Percentiles rank a stretch among this genome's conserved stretches.
Evolutionary conservation across 2,329 filamentous ascomycete genomes (phyloP).

Genomic region (Aspergillus sp.): DNA sequence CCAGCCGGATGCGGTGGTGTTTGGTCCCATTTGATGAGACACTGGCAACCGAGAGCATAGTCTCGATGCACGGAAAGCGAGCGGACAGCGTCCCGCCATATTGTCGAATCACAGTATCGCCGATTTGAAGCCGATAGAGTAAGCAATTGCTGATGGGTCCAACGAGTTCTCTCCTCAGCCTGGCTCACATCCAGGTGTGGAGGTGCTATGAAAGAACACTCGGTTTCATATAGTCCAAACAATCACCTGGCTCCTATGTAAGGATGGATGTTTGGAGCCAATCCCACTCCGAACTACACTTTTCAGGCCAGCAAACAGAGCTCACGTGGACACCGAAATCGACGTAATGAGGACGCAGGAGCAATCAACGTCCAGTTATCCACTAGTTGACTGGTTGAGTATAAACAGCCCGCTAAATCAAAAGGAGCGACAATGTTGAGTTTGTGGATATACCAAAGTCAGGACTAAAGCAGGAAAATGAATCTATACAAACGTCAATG

Average conservation of each 20-base stretch:
- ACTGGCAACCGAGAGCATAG: constrained; percentile 4
- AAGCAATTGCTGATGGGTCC: neutral
- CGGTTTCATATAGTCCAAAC: neutral
- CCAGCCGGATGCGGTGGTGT: constrained; percentile 1
- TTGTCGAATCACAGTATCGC: neutral
- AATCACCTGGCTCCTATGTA: neutral
- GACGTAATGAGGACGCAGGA: neutral
- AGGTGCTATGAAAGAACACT: neutral
- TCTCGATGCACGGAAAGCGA: constrained; percentile 12
- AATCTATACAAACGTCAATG: constrained; percentile 7
- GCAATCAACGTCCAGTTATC: neutral
- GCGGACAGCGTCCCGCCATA: constrained; percentile 18
- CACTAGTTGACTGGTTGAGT: neutral
- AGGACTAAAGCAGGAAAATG: neutral
- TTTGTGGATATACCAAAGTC: neutral
- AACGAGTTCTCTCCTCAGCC: neutral
- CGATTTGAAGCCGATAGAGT: neutral
- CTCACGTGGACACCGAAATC: constrained; percentile 3
- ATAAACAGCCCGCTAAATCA: neutral
- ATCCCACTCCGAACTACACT: neutral
- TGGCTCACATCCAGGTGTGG: constrained; percentile 1
- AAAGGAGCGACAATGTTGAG: neutral
- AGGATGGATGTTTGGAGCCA: neutral
- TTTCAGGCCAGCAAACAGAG: neutral
- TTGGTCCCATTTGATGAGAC: neutral